Evolutionary conservation across 164 flowering plant species (phyloP).

Genomic region (Hamamelis virginiana): DNA sequence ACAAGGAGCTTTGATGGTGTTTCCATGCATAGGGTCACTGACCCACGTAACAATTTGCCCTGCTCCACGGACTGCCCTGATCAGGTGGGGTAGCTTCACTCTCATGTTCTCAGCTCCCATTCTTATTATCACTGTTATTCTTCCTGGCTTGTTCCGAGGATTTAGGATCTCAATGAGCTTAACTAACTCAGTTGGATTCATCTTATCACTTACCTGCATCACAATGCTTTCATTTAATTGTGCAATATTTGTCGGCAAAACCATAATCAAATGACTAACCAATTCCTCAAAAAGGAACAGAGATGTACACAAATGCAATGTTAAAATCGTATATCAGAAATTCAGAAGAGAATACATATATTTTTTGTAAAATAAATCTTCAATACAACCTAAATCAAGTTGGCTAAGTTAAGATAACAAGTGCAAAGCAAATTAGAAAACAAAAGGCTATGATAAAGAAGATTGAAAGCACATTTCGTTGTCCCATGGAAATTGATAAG

Average conservation of each 20-base stretch:
- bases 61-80: conserved; percentile 52
- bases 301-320: too few species aligned
- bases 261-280: too few species aligned
- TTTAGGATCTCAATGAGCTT: conserved; percentile 47
- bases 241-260: neutral
- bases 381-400: too few species aligned
- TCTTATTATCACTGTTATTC: conserved; percentile 46
- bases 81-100: conserved; percentile 52
- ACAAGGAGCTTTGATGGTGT: conserved; percentile 46
- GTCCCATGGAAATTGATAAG: too few species aligned
- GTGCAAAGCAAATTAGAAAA: too few species aligned
- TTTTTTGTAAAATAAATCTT: too few species aligned
- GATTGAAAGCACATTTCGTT: too few species aligned
- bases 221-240: neutral
- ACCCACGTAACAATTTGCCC: conserved; percentile 63
- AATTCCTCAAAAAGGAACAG: too few species aligned
- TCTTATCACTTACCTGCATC: conserved; percentile 53
- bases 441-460: too few species aligned
- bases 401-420: too few species aligned
- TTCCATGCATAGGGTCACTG: conserved; percentile 62
- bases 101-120: conserved; percentile 63
- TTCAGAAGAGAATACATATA: too few species aligned
- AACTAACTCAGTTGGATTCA: conserved; percentile 55
- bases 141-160: conserved; percentile 53
- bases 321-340: too few species aligned